Conservation (phyloP, 257 asterid species). For the Parsonsia alboflavescens region DNA sequence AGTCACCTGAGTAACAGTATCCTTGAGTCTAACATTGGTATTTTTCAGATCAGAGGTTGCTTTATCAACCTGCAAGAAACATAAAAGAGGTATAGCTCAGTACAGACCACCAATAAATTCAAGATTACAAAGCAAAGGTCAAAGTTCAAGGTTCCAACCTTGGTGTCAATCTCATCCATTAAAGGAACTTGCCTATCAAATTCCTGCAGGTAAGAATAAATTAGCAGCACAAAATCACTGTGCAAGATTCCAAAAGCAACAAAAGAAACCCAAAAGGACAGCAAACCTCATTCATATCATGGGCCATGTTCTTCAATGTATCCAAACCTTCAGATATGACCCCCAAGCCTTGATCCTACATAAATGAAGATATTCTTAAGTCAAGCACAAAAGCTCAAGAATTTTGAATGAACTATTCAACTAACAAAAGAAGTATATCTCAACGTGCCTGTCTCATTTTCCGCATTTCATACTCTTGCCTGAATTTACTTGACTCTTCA, state of each 20-base stretch:
- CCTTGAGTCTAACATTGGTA: slow-evolving; percentile 91
- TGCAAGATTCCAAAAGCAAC: slow-evolving; percentile 21
- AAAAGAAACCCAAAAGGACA: slow-evolving; percentile 16
- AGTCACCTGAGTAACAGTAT: slow-evolving; percentile 89
- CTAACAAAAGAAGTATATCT: neutral
- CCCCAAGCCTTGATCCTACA: slow-evolving; percentile 93
- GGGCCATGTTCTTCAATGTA: slow-evolving; percentile 91
- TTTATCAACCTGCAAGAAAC: slow-evolving; percentile 71
- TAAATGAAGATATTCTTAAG: slow-evolving; percentile 10
- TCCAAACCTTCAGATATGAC: slow-evolving; percentile 90
- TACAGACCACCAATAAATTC: slow-evolving; percentile 6
- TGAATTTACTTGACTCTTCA: slow-evolving; percentile 85
- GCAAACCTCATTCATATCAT: slow-evolving; percentile 94
- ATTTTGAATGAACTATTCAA: neutral
- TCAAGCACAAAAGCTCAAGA: slow-evolving; percentile 9
- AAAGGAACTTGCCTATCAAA: slow-evolving; percentile 97
- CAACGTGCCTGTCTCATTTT: slow-evolving; percentile 84
- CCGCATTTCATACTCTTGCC: slow-evolving; percentile 97
- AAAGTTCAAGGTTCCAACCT: slow-evolving; percentile 44
- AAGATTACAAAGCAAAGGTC: neutral
- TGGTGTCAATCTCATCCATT: slow-evolving; percentile 96
- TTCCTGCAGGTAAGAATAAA: slow-evolving; percentile 53
- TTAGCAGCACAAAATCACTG: slow-evolving; percentile 6
- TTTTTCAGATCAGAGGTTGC: slow-evolving; percentile 92
- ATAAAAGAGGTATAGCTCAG: slow-evolving; percentile 12